Conservation (phyloP, 2,329 filamentous ascomycete genomes). For the Trichoderma endophyticum region DNA sequence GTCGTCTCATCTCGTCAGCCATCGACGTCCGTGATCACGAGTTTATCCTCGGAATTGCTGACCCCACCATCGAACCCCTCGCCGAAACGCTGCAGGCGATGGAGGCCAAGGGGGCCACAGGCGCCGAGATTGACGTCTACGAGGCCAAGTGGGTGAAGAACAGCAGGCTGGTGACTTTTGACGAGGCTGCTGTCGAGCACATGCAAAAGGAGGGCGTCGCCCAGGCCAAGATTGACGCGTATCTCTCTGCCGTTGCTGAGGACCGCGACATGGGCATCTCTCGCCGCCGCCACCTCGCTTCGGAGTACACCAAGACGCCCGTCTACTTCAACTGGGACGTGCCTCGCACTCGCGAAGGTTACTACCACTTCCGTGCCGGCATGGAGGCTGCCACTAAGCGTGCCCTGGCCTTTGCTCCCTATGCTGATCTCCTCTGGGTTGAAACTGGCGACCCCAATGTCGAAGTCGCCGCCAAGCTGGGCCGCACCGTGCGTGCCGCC, state of each 20-base stretch:
- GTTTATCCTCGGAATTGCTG: constrained; percentile 85
- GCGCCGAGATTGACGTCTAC: constrained; percentile 77
- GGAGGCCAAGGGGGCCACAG: constrained; percentile 75
- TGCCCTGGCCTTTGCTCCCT: constrained; percentile 85
- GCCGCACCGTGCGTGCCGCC: constrained; percentile 66
- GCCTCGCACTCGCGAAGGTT: constrained; percentile 88
- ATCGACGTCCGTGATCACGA: constrained; percentile 95
- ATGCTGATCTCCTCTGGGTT: constrained; percentile 93
- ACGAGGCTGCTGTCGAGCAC: constrained; percentile 81
- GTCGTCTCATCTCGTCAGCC: constrained; percentile 82
- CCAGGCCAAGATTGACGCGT: constrained; percentile 63
- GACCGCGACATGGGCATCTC: constrained; percentile 75
- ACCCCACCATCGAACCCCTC: constrained; percentile 70
- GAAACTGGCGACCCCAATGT: constrained; percentile 91
- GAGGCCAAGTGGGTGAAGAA: constrained; percentile 86
- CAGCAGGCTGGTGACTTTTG: constrained; percentile 83
- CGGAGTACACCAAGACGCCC: constrained; percentile 61
- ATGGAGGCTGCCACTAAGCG: constrained; percentile 88
- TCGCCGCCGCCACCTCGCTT: constrained; percentile 70
- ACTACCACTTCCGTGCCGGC: constrained; percentile 84
- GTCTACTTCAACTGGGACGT: constrained; percentile 88
- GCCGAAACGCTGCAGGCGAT: constrained; percentile 87
- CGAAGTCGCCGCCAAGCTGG: constrained; percentile 70
- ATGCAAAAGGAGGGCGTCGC: constrained; percentile 64
- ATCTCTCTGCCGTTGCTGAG: constrained; percentile 58